Evolutionary conservation across 208 protist genomes (phyloP), one percentile per base, ranked within the genome.

Genomic region (Leishmania tarentolae): DNA sequence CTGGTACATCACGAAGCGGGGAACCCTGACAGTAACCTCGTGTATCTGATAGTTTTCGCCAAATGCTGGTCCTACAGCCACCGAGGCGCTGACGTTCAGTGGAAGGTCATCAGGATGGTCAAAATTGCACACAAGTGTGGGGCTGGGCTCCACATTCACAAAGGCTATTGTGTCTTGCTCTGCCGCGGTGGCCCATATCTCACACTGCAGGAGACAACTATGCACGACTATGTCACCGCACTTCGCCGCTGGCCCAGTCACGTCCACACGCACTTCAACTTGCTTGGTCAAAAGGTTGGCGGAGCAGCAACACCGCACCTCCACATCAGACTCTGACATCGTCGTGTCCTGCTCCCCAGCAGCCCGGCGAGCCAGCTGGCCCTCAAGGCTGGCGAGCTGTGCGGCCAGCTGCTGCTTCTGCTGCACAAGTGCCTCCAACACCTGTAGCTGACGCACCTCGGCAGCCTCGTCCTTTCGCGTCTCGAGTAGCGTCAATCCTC

Each of bases 1-100:
- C 46, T 78, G 79, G 86, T 92, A 98, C 90, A 98, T 97, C 53
- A 91, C 78, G 86, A 98, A 99, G 76, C 85, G 90, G 3, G 98
- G 97, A 46, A 99, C 82, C 9, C 61, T 66, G 63, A 97, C 57
- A 15, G 61, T 56, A 31, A 98, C 61, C 70, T 98, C 95, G 82
- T 98, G 92, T 9, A 99, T 81, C 46, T 98, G 96, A 69, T 85
- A 98, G 63, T 76, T 92, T 7, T 87, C 88, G 9, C 88, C 85
- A 70, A 87, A 88, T 2, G 74, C 73, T 28, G 80, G 79, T 0
- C 98, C 97, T 17, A 99, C 95, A 19, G 97, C 82, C 9, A 97
- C 91, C 40, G 94, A 89, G n/a, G 97, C 94, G 28, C 4, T 79
- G 15, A 99, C 76, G 21, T 76, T 63, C 9, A 90, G 76, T 35